Evolutionary conservation across 192 early-diverging fungal species (phyloP).

Genomic region (Lobosporangium transversale): DNA sequence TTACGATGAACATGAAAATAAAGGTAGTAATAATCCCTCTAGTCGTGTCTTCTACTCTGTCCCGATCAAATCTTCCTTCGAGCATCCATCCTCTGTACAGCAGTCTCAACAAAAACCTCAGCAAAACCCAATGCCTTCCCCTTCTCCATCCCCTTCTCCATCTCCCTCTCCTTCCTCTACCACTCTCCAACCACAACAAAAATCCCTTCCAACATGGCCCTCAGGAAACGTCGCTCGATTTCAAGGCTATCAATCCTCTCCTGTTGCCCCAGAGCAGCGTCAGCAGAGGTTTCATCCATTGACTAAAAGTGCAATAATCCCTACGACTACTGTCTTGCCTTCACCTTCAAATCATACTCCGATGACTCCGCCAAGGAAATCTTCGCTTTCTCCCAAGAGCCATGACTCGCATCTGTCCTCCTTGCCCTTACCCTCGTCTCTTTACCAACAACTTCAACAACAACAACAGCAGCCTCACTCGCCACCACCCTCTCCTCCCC

Average conservation of each 20-base stretch:
- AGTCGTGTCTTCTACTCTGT: not conserved
- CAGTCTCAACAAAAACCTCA: too few relatives aligned
- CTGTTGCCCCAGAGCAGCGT: not conserved
- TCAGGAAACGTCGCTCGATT: slow-evolving; percentile 24
- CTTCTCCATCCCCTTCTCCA: not conserved
- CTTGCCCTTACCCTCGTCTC: slow-evolving; percentile 10
- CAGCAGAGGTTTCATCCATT: slow-evolving; percentile 9
- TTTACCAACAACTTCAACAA: not conserved
- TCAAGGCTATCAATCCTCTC: not conserved
- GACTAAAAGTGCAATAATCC: not conserved
- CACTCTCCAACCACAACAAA: not conserved
- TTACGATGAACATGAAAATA: too few relatives aligned
- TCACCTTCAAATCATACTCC: slow-evolving; percentile 14
- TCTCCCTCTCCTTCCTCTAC: not conserved
- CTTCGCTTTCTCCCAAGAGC: slow-evolving; percentile 19
- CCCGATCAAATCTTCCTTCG: not conserved
- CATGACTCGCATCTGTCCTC: slow-evolving; percentile 4
- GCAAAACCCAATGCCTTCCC: too few relatives aligned
- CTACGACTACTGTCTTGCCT: slow-evolving; percentile 18
- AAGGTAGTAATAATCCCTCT: slow-evolving; percentile 1
- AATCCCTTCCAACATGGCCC: slow-evolving; percentile 20
- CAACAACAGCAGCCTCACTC: slow-evolving; percentile 5
- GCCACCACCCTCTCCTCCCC: slow-evolving; percentile 5
- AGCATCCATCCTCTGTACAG: not conserved
- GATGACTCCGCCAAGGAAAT: slow-evolving; percentile 47